Evolutionary conservation across 768 basidiomycete species (phyloP).

Genomic region (Suillus luteus): DNA sequence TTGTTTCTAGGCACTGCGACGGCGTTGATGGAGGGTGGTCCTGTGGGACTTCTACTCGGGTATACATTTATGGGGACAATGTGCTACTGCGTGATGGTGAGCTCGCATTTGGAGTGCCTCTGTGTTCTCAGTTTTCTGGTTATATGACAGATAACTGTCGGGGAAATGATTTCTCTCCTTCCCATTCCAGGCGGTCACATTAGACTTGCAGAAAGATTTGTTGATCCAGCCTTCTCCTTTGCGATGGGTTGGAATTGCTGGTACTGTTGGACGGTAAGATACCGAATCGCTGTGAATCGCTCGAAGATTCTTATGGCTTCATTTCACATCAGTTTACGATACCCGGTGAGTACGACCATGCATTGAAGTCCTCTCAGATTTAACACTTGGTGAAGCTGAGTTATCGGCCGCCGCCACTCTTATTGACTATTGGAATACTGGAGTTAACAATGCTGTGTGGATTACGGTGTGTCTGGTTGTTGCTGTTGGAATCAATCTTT

Average conservation of each 20-base stretch:
- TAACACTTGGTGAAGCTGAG: background rate
- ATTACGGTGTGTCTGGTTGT: background rate
- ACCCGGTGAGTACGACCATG: background rate
- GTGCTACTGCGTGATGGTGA: constrained; percentile 1
- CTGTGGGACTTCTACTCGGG: background rate
- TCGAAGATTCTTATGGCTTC: background rate
- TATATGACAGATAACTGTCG: background rate
- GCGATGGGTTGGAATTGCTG: constrained; percentile 3
- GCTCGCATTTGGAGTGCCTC: background rate
- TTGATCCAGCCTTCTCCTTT: background rate
- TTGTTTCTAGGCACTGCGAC: background rate
- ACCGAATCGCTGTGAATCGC: background rate
- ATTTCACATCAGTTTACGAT: background rate
- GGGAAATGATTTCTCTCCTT: constrained; percentile 1
- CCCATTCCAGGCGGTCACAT: background rate
- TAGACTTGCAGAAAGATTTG: background rate
- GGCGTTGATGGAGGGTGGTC: background rate
- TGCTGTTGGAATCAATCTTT: constrained; percentile 4
- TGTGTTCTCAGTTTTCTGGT: background rate
- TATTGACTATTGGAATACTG: background rate
- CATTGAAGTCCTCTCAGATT: background rate
- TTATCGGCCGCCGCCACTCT: background rate
- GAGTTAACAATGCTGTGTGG: background rate
- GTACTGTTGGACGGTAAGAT: constrained; percentile 3
- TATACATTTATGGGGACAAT: background rate